A percentile compares a stretch with the other conserved stretches of the same genome.
Evolutionary conservation across 1,284 basidiomycete genomes (phyloP).

Genomic region (Sporisorium reilianum): DNA sequence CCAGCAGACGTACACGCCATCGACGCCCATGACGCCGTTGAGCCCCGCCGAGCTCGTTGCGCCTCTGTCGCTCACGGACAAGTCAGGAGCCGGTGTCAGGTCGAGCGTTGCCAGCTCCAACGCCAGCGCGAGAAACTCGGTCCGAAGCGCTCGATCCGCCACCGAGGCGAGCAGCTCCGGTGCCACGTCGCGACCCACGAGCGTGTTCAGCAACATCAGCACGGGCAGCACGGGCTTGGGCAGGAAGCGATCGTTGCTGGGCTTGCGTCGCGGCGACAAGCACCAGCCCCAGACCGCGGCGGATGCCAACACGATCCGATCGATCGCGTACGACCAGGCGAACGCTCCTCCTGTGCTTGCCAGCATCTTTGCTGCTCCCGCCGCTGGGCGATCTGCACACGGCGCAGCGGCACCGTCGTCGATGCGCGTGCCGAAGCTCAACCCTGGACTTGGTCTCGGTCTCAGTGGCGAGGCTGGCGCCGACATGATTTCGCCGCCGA

Average conservation of each 20-base stretch:
- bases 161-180: constrained; percentile 27
- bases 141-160: constrained; percentile 35
- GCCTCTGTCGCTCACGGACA: constrained; percentile 45
- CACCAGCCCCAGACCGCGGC: constrained; percentile 20
- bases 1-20: constrained; percentile 51
- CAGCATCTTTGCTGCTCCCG: constrained; percentile 30
- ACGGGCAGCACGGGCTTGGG: constrained; percentile 40
- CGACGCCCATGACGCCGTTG: constrained; percentile 51
- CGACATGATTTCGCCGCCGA: constrained; percentile 29
- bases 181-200: constrained; percentile 44
- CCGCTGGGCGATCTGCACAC: constrained; percentile 13
- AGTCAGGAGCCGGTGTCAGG: constrained; percentile 17
- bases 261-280: constrained; percentile 38
- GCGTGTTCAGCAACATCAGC: constrained; percentile 55
- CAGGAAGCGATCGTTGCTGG: constrained; percentile 45
- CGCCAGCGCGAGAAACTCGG: constrained; percentile 34
- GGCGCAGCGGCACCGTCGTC: constrained; percentile 13
- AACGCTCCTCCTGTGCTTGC: constrained; percentile 32
- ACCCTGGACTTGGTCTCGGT: constrained; percentile 58
- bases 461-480: constrained; percentile 22
- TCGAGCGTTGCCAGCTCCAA: constrained; percentile 34
- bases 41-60: constrained; percentile 53
- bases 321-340: constrained; percentile 50
- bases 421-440: constrained; percentile 52
- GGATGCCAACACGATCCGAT: constrained; percentile 39